phyloP scores from a whole-genome alignment of 805 yeast genomes.

The Blastobotrys chiropterorum region DNA sequence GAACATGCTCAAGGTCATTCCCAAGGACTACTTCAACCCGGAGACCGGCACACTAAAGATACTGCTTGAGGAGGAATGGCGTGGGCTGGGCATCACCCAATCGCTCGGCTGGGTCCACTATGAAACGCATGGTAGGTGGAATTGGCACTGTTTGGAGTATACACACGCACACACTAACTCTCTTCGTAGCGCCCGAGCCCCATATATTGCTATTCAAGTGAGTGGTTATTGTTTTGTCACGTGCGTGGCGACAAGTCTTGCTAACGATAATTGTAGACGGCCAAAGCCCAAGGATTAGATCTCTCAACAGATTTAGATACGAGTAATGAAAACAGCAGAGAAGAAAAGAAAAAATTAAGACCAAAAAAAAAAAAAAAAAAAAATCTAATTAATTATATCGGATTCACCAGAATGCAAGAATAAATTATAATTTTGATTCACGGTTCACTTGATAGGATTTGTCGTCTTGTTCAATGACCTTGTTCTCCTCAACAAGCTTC shows the following conservation, averaged over 20 bases:
- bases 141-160: background rate
- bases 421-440: background rate
- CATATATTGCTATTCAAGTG: constrained; percentile 81
- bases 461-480: constrained; percentile 11
- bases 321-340: background rate
- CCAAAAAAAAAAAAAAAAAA: too few species aligned
- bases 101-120: constrained; percentile 97
- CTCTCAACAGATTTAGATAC: background rate
- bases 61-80: constrained; percentile 93
- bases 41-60: constrained; percentile 93
- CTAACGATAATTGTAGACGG: background rate
- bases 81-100: constrained; percentile 96
- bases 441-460: background rate
- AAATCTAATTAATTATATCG: background rate
- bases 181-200: constrained; percentile 96
- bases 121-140: constrained; percentile 64
- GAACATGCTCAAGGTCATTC: constrained; percentile 88
- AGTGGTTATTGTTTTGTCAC: background rate
- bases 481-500: constrained; percentile 24
- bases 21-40: constrained; percentile 86
- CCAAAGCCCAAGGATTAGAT: background rate
- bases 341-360: background rate
- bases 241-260: too few species aligned
- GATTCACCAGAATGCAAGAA: background rate
- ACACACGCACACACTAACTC: too few species aligned